Percentiles rank a stretch among this genome's conserved stretches.
These are phyloP conservation scores for Hymenoscyphus scutula DNA, from an alignment of 2,329 filamentous ascomycete species.

Conservation along the genomic window DNA sequence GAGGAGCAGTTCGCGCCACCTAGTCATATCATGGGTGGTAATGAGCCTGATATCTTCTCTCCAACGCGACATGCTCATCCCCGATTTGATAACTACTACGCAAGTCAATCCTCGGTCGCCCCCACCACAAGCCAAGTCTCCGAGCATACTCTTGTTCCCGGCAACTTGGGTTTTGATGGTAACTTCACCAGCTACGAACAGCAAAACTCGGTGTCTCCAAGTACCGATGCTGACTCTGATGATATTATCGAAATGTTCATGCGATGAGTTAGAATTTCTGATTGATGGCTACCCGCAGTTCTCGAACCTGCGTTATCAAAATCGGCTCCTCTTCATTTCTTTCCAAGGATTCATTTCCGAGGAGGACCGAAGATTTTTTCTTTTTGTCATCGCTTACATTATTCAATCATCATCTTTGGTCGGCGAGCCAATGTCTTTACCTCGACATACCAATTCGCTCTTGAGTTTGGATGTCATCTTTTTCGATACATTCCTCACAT, in stretches of 20 bases:
- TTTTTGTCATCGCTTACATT: background rate
- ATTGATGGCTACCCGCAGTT: background rate
- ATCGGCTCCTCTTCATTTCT: background rate
- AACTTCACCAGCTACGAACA: background rate
- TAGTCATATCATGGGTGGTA: no score
- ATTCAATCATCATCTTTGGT: background rate
- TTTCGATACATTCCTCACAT: background rate
- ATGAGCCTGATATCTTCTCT: no score
- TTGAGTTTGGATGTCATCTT: constrained; percentile 5
- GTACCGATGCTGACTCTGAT: background rate
- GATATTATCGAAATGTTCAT: background rate
- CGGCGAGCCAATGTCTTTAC: background rate
- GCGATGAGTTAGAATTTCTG: no score
- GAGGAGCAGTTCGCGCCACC: no score
- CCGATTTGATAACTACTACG: background rate
- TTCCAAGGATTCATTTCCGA: background rate
- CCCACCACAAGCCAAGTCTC: background rate
- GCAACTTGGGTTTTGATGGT: background rate
- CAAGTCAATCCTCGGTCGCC: background rate
- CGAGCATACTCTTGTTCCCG: background rate
- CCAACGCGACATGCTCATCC: no score
- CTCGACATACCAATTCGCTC: constrained; percentile 4
- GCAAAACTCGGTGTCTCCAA: no score
- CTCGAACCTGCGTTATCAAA: background rate
- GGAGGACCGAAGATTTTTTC: background rate